Evolutionary conservation across 768 basidiomycete species (phyloP), one percentile per base, ranked within the genome.

Genomic region (Cytidiella melzeri): DNA sequence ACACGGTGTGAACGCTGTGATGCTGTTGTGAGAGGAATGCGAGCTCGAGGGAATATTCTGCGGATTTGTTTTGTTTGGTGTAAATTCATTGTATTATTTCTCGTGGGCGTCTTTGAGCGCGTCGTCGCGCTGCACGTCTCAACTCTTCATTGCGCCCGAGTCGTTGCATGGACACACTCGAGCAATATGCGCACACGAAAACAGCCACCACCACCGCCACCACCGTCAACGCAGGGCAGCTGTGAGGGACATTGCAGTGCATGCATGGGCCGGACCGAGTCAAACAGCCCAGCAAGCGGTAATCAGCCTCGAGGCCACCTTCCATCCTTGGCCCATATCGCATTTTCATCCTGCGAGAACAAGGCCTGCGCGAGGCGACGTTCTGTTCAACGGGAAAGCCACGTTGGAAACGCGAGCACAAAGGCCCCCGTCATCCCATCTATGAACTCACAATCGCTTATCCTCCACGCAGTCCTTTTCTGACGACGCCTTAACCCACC

Each of bases 391-490:
- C 62, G 77, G 55, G 53, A 57, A 55, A 55, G 61, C 69, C 81
- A 83, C 81, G 81, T 82, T 83, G 80, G 72, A 79, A 80, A 75
- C 80, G 76, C 74, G 78, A 76, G 73, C 62, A 64, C 59, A 60
- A 48, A 53, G 55, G 41, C 30, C 9, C 9, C 30, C 30, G 39
- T 30, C 53, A 54, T 58, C 63, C 65, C 61, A 61, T 60, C 57
- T 55, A 63, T 67, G 62, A 60, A 57, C 45, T 48, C 53, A 48
- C 55, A 60, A 50, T 56, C 58, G 59, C 57, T 61, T 57, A 55
- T 56, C 59, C 60, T 34, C 45, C 50, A 47, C 50, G 34, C 53
- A 40, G 45, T 55, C 56, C 64, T 54, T 59, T 60, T 62, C 47
- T 64, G 63, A 66, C 60, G 58, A 61, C 61, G 60, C 52, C 43